phyloP scores from a whole-genome alignment of 2,329 filamentous ascomycete species.

The Neoascochyta sp. region DNA sequence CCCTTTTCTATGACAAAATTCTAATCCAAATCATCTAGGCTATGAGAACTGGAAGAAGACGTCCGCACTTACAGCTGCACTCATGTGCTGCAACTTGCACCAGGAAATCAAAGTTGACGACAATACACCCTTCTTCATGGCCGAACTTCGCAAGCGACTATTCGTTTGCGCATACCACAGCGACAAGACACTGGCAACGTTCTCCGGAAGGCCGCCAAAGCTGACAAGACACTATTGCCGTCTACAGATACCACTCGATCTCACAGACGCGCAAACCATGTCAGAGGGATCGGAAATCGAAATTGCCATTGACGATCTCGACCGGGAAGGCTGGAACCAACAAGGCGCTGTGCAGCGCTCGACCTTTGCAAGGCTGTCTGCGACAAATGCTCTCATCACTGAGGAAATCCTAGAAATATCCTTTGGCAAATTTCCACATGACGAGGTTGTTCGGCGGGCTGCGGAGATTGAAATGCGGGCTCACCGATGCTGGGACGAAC shows the following conservation, averaged over 20 bases:
- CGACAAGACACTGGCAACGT: conserved; percentile 52
- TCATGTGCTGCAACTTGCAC: conserved; percentile 38
- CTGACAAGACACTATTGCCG: conserved; percentile 53
- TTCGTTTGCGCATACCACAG: conserved; percentile 32
- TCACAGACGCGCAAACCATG: conserved; percentile 50
- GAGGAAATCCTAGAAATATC: conserved; percentile 60
- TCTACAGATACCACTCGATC: conserved; percentile 53
- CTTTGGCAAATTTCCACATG: conserved; percentile 37
- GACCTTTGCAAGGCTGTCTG: conserved; percentile 48
- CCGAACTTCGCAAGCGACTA: conserved; percentile 33
- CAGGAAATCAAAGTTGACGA: conserved; percentile 31
- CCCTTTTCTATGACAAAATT: neutral
- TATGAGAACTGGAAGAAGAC: conserved; percentile 34
- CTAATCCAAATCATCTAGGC: too few species aligned
- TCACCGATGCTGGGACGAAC: conserved; percentile 17
- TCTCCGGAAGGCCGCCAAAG: conserved; percentile 54
- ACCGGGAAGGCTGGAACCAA: conserved; percentile 53
- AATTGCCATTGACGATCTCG: conserved; percentile 41
- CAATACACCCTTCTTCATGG: conserved; percentile 36
- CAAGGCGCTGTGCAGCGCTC: conserved; percentile 43
- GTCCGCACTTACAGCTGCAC: conserved; percentile 26
- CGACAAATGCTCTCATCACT: conserved; percentile 48
- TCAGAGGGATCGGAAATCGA: conserved; percentile 43
- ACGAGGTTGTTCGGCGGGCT: conserved; percentile 38
- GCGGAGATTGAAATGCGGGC: conserved; percentile 29